Evolutionary conservation across 2,329 filamentous ascomycete species (phyloP).

Genomic region (Pyricularia sp.): DNA sequence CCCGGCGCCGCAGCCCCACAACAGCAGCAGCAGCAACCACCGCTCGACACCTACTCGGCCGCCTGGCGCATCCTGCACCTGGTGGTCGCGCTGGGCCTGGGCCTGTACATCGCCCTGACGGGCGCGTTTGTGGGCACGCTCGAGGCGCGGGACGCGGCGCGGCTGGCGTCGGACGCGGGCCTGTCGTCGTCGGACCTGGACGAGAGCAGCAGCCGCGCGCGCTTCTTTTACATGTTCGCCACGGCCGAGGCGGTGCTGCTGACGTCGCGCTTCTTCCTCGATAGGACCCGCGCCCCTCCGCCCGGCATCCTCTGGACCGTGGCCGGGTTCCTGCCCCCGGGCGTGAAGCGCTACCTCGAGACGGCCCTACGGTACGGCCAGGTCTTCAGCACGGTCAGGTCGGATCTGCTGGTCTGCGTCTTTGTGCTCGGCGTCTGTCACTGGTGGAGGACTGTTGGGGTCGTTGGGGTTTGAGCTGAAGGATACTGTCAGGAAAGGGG

Average conservation of each 20-base stretch:
- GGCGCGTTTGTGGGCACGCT: slow-evolving; percentile 62
- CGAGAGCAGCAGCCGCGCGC: slow-evolving; percentile 22
- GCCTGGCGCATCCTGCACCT: slow-evolving; percentile 69
- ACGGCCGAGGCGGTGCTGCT: slow-evolving; percentile 67
- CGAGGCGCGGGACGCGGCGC: slow-evolving; percentile 42
- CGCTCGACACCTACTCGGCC: slow-evolving; percentile 28
- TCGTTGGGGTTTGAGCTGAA: not conserved
- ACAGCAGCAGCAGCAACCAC: slow-evolving; percentile 22
- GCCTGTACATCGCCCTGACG: slow-evolving; percentile 58
- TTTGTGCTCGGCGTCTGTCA: slow-evolving; percentile 60
- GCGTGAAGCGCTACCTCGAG: slow-evolving; percentile 51
- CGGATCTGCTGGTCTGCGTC: slow-evolving; percentile 65
- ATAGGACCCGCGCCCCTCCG: slow-evolving; percentile 42
- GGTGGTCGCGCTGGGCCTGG: slow-evolving; percentile 59
- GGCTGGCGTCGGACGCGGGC: slow-evolving; percentile 6
- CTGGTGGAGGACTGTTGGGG: slow-evolving; percentile 25
- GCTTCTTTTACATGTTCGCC: slow-evolving; percentile 72
- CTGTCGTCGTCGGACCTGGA: slow-evolving; percentile 12
- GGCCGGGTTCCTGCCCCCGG: slow-evolving; percentile 56
- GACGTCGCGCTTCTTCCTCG: slow-evolving; percentile 60
- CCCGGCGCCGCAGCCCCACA: slow-evolving; percentile 24
- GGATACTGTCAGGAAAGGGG: not conserved
- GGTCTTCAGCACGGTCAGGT: slow-evolving; percentile 62
- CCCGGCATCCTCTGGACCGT: slow-evolving; percentile 55
- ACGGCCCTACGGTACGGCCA: slow-evolving; percentile 56